Percentiles rank a stretch among this genome's conserved stretches.
phyloP scores from a whole-genome alignment of 1,284 basidiomycete genomes.

The Boletus smithii region DNA sequence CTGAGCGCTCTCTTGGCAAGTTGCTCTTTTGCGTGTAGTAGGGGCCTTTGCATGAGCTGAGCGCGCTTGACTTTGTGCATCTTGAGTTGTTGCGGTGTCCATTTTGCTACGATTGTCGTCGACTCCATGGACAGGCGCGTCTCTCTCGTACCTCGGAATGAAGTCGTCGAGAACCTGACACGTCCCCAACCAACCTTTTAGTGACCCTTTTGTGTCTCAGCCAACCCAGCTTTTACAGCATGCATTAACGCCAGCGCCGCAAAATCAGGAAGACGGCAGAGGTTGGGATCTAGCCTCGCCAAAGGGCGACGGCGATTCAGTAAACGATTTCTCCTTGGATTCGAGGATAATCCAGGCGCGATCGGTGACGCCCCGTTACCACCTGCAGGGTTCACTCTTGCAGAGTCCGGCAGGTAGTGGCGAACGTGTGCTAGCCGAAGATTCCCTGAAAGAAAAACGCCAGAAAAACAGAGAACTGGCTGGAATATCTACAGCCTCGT shows the following conservation, averaged over 20 bases:
- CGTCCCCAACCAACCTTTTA: no score
- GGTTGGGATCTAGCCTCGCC: constrained; percentile 14
- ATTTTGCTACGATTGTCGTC: background rate
- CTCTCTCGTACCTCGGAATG: constrained; percentile 14
- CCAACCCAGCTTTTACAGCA: constrained; percentile 35
- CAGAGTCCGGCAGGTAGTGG: constrained; percentile 30
- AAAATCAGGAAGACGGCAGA: constrained; percentile 14
- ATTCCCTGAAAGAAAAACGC: constrained; percentile 52
- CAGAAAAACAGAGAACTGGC: constrained; percentile 10
- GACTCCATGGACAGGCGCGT: constrained; percentile 36
- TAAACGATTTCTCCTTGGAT: constrained; percentile 25
- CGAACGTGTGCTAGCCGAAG: constrained; percentile 28
- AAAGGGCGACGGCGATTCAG: constrained; percentile 13
- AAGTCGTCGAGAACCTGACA: constrained; percentile 16
- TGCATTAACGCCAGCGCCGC: constrained; percentile 23
- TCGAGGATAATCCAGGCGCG: constrained; percentile 25
- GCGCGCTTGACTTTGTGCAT: no score
- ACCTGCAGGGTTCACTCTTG: constrained; percentile 51
- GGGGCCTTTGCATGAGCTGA: background rate
- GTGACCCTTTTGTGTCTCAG: constrained; percentile 27
- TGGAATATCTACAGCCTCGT: constrained; percentile 8
- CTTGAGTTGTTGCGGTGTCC: background rate
- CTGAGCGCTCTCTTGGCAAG: no score
- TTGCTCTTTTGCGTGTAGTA: no score
- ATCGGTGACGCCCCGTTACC: constrained; percentile 42